Evolutionary conservation across 2,329 filamentous ascomycete genomes (phyloP), one percentile per base, ranked within the genome.

Genomic region (Ascochyta koolunga): DNA sequence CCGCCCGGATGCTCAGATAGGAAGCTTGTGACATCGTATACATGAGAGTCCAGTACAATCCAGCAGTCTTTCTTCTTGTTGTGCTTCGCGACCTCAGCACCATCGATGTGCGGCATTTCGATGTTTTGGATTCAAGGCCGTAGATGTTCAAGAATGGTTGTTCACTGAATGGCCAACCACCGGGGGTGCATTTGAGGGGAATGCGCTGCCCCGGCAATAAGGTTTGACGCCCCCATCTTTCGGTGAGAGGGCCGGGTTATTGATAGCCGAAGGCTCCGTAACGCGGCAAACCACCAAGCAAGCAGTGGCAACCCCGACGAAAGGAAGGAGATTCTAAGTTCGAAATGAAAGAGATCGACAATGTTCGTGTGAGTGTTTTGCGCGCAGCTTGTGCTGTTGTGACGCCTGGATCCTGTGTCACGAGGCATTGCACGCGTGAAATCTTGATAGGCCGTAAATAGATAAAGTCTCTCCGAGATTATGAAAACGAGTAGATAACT

Each of bases 11-110:
- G 85, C 43, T 85, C 77, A 7, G 80, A 78, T 5, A 85, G 76
- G 66, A 90, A 90, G 13, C 82, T 79, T 4, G 84, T 87, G 27
- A 90, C 74, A 69, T 90, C 84, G 75, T 87, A 89, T 5, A 89
- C 85, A 59, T 84, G 82, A 31, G 82, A 82, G 66, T 89, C 83
- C 8, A 90, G 80, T 5, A 89, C 86, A 43, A 90, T 83, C 88
- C 88, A 91, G 61, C 77, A 79, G 7, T 67, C 68, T 9, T 71
- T 67, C 41, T 68, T 72, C 44, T 42, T 70, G 35, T 59, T 65
- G 54, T 75, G 72, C 49, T 68, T 69, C 27, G 66, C 68, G 44
- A 74, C 65, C 32, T 74, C 71, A 32, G 68, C 69, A 36, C 70
- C 71, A 42, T 72, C 58, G 41, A 73, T 64, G 33, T 51, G 44